Percentiles rank a stretch among this genome's conserved stretches.
Evolutionary conservation across 2,329 filamentous ascomycete species (phyloP).

Genomic region (Alternaria conjuncta): DNA sequence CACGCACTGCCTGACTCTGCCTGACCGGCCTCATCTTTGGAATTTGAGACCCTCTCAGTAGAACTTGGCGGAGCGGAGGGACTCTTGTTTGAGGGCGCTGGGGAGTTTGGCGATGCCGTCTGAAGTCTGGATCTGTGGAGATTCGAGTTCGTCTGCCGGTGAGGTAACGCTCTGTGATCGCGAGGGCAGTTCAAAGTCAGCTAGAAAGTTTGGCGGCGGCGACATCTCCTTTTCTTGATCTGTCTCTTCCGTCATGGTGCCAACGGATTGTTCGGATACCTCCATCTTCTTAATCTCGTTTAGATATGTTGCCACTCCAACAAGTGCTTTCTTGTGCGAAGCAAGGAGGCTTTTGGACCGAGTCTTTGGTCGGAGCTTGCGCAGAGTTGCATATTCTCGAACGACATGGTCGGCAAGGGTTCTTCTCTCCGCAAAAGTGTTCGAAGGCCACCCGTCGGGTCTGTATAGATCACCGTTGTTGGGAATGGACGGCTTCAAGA

Average conservation of each 20-base stretch:
- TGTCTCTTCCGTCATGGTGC: neutral
- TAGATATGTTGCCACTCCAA: too few relatives aligned
- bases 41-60: too few relatives aligned
- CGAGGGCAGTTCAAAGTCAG: neutral
- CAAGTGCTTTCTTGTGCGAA: too few relatives aligned
- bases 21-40: neutral
- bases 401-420: too few relatives aligned
- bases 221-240: neutral
- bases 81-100: too few relatives aligned
- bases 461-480: neutral
- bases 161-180: neutral
- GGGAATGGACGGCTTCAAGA: neutral
- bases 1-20: neutral
- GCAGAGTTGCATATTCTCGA: too few relatives aligned
- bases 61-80: too few relatives aligned
- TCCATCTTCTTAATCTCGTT: neutral
- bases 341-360: too few relatives aligned
- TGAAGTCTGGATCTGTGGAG: neutral
- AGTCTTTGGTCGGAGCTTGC: too few relatives aligned
- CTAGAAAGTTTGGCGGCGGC: accelerated
- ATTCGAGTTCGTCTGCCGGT: neutral
- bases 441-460: neutral
- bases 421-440: neutral
- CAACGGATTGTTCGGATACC: neutral
- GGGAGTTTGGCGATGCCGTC: too few relatives aligned